Base-by-base conservation (phyloP, 352 stramenopile species). In the Aphanomyces astaci region DNA sequence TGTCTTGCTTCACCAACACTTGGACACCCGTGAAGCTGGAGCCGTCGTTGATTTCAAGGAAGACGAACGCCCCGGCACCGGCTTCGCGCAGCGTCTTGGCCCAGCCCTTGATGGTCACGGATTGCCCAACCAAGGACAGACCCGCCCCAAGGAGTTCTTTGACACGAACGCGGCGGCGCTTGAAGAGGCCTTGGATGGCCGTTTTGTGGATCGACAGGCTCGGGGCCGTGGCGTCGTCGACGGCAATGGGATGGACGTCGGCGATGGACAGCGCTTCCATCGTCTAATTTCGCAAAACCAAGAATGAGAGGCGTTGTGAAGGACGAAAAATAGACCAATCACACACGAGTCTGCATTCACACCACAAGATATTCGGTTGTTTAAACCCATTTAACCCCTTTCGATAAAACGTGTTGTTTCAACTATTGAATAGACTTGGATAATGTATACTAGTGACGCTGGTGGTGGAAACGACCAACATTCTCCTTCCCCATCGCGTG, bases 11-110 rank as follows among this genome's bases (percentile, higher is more conserved):
- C 74, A 93, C 86, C 31, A 96, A 82, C 60, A 94, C 85, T 82
- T 98, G 94, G 57, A 98, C 71, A 4, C 81, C 85, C 39, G 76
- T 73, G 56, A 94, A 87, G 73, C 78, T 90, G 55, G 91, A 98
- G 59, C 96, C 96, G 72, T 98, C 96, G 77, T 96, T 98, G 51
- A 98, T 72, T 76, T 97, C 92, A 33, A 98, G 75, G 74, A 98
- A 98, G 48, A 93, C 79, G 49, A 98, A 87, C 43, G 90, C 80
- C 33, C 88, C 90, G 46, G 95, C 94, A 54, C 86, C 87, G 11
- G 87, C 90, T 60, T 95, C 86, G 10, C 94, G 87, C 33, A 95
- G 73, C 31, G 93, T 98, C 73, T 96, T 91, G 46, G 89, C 83
- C 96, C 96, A 98, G 30, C 95, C 96, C 71, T 94, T 95, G 65